Evolutionary conservation across 208 protist species (phyloP).

Genomic region (Kentomonas sorsogonicus): DNA sequence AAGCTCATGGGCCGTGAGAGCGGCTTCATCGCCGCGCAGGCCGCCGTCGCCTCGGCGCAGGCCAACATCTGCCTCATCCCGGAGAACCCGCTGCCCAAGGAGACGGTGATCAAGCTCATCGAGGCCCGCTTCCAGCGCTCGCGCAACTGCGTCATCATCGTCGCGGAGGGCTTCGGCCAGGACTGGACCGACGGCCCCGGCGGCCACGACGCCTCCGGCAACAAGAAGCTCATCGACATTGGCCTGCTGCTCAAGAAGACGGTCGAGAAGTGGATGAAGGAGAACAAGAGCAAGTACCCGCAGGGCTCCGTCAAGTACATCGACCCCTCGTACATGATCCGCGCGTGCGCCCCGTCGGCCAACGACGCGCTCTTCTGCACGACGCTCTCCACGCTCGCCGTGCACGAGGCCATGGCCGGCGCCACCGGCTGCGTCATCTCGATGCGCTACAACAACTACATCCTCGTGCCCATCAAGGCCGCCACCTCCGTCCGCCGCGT

Average conservation of each 20-base stretch:
- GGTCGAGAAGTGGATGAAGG: constrained; percentile 78
- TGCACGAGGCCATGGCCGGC: constrained; percentile 88
- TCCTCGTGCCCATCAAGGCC: constrained; percentile 83
- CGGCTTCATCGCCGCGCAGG: constrained; percentile 92
- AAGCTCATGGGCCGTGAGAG: constrained; percentile 94
- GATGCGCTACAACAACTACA: constrained; percentile 90
- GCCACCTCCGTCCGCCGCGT: constrained; percentile 84
- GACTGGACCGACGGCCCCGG: constrained; percentile 55
- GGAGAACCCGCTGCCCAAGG: constrained; percentile 82
- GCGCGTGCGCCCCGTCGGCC: constrained; percentile 85
- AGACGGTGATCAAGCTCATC: constrained; percentile 76
- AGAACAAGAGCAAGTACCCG: constrained; percentile 56
- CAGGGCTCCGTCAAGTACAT: constrained; percentile 91
- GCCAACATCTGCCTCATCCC: constrained; percentile 92
- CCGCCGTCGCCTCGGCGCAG: constrained; percentile 84
- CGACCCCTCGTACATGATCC: constrained; percentile 96
- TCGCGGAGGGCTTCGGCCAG: constrained; percentile 94
- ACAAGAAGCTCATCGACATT: constrained; percentile 91
- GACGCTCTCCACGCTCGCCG: constrained; percentile 78
- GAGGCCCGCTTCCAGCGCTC: constrained; percentile 71
- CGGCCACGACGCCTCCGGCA: constrained; percentile 88
- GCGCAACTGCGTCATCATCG: constrained; percentile 88
- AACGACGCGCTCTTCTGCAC: constrained; percentile 89
- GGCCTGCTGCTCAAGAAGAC: constrained; percentile 84
- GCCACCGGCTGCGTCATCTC: constrained; percentile 84